Percentiles rank a stretch among this genome's conserved stretches.
These are phyloP conservation scores for Edaphochlamys debaryana DNA, from an alignment of 139 green algal species.

Conservation along the genomic window DNA sequence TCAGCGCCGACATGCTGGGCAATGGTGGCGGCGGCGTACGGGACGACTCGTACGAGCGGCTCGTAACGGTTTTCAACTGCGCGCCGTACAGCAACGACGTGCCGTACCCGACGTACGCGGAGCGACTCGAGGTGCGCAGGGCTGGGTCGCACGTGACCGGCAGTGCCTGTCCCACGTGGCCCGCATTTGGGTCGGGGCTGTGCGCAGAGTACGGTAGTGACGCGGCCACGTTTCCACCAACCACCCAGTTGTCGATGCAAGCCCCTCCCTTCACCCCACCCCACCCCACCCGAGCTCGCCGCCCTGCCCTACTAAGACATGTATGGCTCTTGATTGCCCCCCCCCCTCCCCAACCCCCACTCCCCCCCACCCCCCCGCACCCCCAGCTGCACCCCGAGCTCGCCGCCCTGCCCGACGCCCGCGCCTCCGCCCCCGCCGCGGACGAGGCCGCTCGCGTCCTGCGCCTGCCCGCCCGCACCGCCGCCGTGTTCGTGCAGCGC, in stretches of 20 bases:
- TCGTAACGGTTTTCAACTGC: conserved; percentile 71
- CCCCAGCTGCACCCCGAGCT: conserved; percentile 31
- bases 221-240: no score
- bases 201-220: background rate
- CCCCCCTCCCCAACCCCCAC: background rate
- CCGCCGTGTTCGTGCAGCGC: conserved; percentile 37
- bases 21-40: conserved; percentile 1
- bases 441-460: background rate
- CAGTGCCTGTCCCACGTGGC: background rate
- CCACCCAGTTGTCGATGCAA: no score
- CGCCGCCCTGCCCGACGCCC: conserved; percentile 3
- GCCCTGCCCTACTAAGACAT: background rate
- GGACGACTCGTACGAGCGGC: conserved; percentile 56
- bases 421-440: background rate
- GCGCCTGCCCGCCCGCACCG: conserved; percentile 6
- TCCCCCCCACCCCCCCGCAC: background rate
- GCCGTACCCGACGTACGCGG: conserved; percentile 3
- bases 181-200: no score
- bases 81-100: conserved; percentile 29
- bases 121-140: background rate
- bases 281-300: no score
- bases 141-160: background rate
- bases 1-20: background rate
- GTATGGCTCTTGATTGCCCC: background rate
- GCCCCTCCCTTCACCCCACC: no score